These are phyloP conservation scores for Termitomyces sp. DNA, from an alignment of 768 basidiomycete species.

Conservation along the genomic window DNA sequence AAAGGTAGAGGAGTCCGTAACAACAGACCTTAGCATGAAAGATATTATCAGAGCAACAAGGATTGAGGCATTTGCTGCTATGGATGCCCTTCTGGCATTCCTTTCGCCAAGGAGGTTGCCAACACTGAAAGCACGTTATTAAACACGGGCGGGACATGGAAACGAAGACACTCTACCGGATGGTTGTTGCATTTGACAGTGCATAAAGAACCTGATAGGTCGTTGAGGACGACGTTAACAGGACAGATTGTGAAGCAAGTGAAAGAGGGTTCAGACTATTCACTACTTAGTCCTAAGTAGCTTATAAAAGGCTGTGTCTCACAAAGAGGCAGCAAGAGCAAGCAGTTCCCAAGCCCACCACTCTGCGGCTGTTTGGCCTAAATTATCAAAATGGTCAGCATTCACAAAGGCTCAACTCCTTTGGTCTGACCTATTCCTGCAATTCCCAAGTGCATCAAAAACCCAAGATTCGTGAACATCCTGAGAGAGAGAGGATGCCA, in stretches of 20 bases:
- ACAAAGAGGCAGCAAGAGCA: slow-evolving; percentile 47
- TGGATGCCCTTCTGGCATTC: slow-evolving; percentile 1
- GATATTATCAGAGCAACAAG: slow-evolving; percentile 44
- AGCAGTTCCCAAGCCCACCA: slow-evolving; percentile 97
- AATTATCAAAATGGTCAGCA: not conserved
- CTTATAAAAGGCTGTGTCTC: slow-evolving; percentile 8
- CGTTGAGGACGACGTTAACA: slow-evolving; percentile 67
- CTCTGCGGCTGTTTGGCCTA: slow-evolving; percentile 76
- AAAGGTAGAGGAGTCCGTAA: not conserved
- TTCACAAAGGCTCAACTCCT: not conserved
- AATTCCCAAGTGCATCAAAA: slow-evolving; percentile 67
- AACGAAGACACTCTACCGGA: slow-evolving; percentile 48
- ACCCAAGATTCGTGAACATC: slow-evolving; percentile 58
- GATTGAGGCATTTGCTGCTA: slow-evolving; percentile 47
- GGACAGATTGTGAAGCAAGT: slow-evolving; percentile 84
- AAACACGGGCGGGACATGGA: not conserved
- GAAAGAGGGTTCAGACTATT: slow-evolving; percentile 64
- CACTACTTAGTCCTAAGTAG: not conserved
- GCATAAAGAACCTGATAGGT: slow-evolving; percentile 81
- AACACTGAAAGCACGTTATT: not conserved
- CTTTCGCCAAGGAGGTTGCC: slow-evolving; percentile 10
- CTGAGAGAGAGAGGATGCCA: slow-evolving; percentile 71
- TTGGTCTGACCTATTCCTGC: slow-evolving; percentile 59
- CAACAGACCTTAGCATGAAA: not conserved
- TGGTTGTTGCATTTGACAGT: slow-evolving; percentile 73